A percentile compares a stretch with the other conserved stretches of the same genome.
Evolutionary conservation across 1,284 basidiomycete genomes (phyloP).

Genomic region (Ustilago tritici): DNA sequence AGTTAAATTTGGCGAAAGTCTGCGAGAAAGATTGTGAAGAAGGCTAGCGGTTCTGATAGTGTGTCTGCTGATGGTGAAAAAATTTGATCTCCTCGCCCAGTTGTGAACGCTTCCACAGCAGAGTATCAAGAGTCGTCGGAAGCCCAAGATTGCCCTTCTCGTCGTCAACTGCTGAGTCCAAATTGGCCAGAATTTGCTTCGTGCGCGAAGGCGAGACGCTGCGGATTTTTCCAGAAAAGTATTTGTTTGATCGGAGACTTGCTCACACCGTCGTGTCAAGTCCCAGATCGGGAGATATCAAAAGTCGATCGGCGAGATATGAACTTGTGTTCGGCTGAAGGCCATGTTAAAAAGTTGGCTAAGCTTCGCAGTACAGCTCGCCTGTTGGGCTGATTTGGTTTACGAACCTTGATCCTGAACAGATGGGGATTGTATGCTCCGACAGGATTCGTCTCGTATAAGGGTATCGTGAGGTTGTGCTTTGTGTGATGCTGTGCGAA

Average conservation of each 20-base stretch:
- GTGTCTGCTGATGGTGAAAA: slow-evolving; percentile 9
- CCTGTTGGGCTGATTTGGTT: too few species aligned
- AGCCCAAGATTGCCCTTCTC: too few species aligned
- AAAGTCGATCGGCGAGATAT: not conserved
- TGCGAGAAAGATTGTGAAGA: not conserved
- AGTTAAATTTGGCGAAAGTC: not conserved
- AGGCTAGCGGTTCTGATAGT: not conserved
- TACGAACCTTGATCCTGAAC: not conserved
- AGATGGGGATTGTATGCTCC: not conserved
- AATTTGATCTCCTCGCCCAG: slow-evolving; percentile 7
- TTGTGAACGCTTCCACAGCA: not conserved
- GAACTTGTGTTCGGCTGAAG: not conserved
- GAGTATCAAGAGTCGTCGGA: not conserved
- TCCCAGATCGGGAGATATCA: not conserved
- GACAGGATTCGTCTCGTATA: not conserved
- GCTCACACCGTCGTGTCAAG: not conserved
- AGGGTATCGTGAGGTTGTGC: slow-evolving; percentile 19
- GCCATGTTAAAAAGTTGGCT: not conserved
- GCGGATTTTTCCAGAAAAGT: not conserved
- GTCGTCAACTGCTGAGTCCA: not conserved
- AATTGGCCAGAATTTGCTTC: not conserved
- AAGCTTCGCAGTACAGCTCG: not conserved
- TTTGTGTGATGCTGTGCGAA: not conserved
- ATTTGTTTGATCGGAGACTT: not conserved
- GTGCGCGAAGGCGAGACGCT: not conserved